phyloP scores from a whole-genome alignment of 1,284 basidiomycete genomes.

The Erythrobasidium hasegawianum region DNA sequence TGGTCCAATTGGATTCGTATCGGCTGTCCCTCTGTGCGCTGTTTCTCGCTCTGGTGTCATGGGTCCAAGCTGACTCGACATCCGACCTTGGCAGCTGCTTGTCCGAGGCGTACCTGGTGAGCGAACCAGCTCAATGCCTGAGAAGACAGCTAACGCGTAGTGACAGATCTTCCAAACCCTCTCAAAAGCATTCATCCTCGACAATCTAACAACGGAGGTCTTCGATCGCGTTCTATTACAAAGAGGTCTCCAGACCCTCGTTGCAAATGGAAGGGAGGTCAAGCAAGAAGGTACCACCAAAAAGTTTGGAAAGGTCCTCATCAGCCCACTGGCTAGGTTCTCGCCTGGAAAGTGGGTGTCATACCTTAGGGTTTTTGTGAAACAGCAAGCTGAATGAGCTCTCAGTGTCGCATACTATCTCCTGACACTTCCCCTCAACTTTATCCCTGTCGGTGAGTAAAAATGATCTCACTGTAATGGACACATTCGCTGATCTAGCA shows the following conservation, averaged over 20 bases:
- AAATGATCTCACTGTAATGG: too few relatives aligned
- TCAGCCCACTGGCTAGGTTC: conserved; percentile 26
- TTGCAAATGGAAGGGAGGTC: conserved; percentile 27
- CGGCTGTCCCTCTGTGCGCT: background rate
- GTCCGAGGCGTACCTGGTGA: conserved; percentile 26
- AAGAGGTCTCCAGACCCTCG: conserved; percentile 14
- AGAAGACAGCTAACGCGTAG: background rate
- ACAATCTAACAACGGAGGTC: conserved; percentile 26
- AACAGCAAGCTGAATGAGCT: background rate
- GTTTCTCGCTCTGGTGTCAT: background rate
- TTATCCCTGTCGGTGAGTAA: conserved; percentile 23
- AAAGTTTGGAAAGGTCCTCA: conserved; percentile 29
- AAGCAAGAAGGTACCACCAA: conserved; percentile 5
- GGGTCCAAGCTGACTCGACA: conserved; percentile 5
- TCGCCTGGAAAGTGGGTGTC: conserved; percentile 27
- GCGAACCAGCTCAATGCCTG: background rate
- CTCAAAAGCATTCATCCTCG: conserved; percentile 33
- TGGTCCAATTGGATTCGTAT: conserved; percentile 14
- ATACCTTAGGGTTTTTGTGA: too few relatives aligned
- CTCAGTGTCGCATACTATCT: conserved; percentile 32
- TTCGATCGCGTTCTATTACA: conserved; percentile 27
- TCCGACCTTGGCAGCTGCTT: conserved; percentile 17
- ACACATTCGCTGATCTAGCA: background rate
- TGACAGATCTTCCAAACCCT: conserved; percentile 30
- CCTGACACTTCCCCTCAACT: conserved; percentile 31